Evolutionary conservation across 805 yeast genomes (phyloP), one percentile per base, ranked within the genome.

Genomic region (Myxozyma kluyveri): DNA sequence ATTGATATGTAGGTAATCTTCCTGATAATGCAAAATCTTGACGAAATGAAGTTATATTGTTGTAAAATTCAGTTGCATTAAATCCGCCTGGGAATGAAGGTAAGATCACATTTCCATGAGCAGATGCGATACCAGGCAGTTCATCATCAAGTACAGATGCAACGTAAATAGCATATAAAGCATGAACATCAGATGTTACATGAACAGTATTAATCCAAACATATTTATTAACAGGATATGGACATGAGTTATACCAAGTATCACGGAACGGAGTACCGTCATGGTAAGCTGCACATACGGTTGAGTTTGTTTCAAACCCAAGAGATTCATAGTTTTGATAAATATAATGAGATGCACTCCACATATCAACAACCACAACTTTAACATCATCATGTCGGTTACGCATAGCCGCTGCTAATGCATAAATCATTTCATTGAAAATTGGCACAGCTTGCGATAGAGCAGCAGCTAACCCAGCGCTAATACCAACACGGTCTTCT

Each of bases 101-200:
- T 14, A 14, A 9, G 14, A 14, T 29, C 12, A 29, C 14, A 14
- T 29, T 29, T 9, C 14, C 33, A 9, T 29, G 33, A 29, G 33
- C 33, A 14, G 12, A 9, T 9, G 33, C 14, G 33, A 29, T 9
- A 14, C 14, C 14, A 9, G 33, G 33, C 9, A 29, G 14, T 9
- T 29, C 12, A 29, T 14, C 33, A 14, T 29, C 12, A 9, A 29
- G 14, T 14, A 29, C 14, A 14, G 33, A 9, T 9, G 33, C 33
- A 9, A 14, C 33, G 33, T 29, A 29, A 14, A 14, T 29, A 9
- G 49, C 54, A 21, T 44, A 35, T 14, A 31, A 36, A 14, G 32
- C n/a, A 19, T 52, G 57, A 4, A 49, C 57, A 33, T 14, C 42
- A 3, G 57, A 29, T 26, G 57, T 52, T 22, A 49, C 54, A 41